These are phyloP conservation scores for Inga oerstediana DNA, from an alignment of 306 rosid genomes.

Conservation along the genomic window DNA sequence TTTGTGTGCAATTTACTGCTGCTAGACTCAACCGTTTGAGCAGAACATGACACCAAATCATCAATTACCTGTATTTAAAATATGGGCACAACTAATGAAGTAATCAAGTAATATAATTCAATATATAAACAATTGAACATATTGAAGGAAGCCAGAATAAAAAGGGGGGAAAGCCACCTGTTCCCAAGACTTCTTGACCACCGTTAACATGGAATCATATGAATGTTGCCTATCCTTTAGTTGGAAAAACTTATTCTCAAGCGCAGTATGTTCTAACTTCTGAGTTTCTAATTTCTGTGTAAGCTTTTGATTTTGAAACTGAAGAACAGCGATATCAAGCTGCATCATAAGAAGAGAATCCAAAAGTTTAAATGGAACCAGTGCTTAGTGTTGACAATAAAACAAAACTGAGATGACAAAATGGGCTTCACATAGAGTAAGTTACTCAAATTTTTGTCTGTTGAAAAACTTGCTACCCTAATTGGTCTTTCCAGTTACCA, in stretches of 20 bases:
- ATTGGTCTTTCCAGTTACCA: not conserved
- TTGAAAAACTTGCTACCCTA: not conserved
- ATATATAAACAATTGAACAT: not conserved
- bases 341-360: slow-evolving; percentile 45
- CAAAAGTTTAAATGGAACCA: slow-evolving; percentile 28
- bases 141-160: slow-evolving; percentile 25
- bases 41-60: slow-evolving; percentile 72
- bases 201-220: slow-evolving; percentile 56
- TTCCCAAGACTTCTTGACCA: slow-evolving; percentile 76
- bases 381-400: not conserved
- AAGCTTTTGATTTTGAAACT: slow-evolving; percentile 91
- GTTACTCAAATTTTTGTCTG: not conserved
- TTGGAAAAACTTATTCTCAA: slow-evolving; percentile 64
- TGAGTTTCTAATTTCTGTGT: slow-evolving; percentile 87
- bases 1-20: slow-evolving; percentile 44
- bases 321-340: slow-evolving; percentile 88
- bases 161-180: slow-evolving; percentile 51
- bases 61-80: slow-evolving; percentile 60
- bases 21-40: slow-evolving; percentile 48
- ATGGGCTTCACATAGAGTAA: not conserved
- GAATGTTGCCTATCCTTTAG: slow-evolving; percentile 73
- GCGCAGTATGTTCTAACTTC: slow-evolving; percentile 68
- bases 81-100: slow-evolving; percentile 28
- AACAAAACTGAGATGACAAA: not conserved
- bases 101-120: slow-evolving; percentile 6